Base-by-base conservation (phyloP, 164 flowering plant species). In the Annona squamosa region DNA sequence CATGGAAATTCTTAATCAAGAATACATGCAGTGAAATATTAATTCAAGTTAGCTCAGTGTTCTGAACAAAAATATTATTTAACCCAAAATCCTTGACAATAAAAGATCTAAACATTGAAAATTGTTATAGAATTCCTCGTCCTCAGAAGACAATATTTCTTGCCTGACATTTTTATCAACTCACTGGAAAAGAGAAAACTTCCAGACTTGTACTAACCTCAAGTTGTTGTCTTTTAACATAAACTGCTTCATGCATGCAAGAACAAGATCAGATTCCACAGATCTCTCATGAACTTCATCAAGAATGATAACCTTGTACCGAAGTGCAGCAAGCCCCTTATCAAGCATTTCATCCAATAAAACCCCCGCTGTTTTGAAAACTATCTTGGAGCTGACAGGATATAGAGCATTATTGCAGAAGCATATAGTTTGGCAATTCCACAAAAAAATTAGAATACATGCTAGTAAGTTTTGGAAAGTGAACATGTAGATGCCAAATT, bases 201-300 rank as follows among this genome's bases (percentile, higher is more conserved):
- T 52, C 59, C 9, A 52, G 59, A 6, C 10, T 4, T 18, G 43
- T 45, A 43, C 64, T 56, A 72, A 95, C 99, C 99, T 90, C 75
- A 93, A 78, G 81, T 86, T 86, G 2, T 84, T 83, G 69, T 86
- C 86, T 83, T 81, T 91, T 77, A 87, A 74, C 79, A 96, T 74
- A 81, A 88, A 90, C 80, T 96, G 98, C 87, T 96, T 96, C 73
- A 93, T 83, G 72, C 95, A 96, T 68, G 93, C 89, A 83, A 96
- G 98, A 83, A 91, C 92, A 76, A 93, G 97, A 85, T 96, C 99
- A 57, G 97, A 96, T 81, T 96, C 98, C 63, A 90, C 97, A 65
- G 99, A 96, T 91, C 97, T 88, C 85, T 93, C 99, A 81, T 96
- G 99, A 78, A 93, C 98, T 87, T 96, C 99, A 84, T 96, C 99